Evolutionary conservation across 495 filamentous ascomycete species (phyloP), one percentile per base, ranked within the genome.

Genomic region (Podospora pseudocomata): DNA sequence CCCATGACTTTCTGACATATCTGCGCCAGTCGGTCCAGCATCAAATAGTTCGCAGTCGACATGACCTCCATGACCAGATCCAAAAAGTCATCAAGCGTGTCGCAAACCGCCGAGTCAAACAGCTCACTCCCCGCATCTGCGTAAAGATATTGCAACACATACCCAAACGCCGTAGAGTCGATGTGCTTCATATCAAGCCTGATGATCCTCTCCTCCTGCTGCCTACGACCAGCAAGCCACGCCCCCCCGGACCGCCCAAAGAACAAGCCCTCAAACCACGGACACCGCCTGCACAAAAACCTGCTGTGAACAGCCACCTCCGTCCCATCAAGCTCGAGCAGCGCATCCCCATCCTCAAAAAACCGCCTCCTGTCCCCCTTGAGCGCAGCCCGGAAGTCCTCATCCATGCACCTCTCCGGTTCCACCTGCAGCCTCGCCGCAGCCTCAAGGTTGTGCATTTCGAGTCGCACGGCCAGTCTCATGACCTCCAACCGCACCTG

Each of bases 1-100:
- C 95, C 95, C 67, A 98, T 85, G 57, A 92, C 80, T 65, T 88
- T 88, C 74, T 99, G 95, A 77, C 94, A 98, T 16, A 94, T 87
- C 75, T 96, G 92, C 15, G 90, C 92, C 28, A 99, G 79, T 30
- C 93, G 83, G 75, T 97, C 94, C 49, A 99, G 86, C 93, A 99
- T 97, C 67, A 99, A 82, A 72, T 98, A 95, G 73, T 99, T 91
- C 9, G 93, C 91, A 53, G 93, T 89, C 65, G 87, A 89, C 85
- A 97, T 89, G 34, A 98, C 92, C 67, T 97, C 94, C 80, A 98
- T 85, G n/a, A 97, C 81, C 39, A 95, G 80, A 71, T 97, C 92
- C 11, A 94, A 84, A 68, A 97, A 93, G 61, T 91, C 88, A 64
- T 97, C 92, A 19, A 96, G 80, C 66, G 89, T 86, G 32, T 86